These are phyloP conservation scores for Saccharomyces paradoxus DNA, from an alignment of 805 yeast genomes.

Conservation along the genomic window DNA sequence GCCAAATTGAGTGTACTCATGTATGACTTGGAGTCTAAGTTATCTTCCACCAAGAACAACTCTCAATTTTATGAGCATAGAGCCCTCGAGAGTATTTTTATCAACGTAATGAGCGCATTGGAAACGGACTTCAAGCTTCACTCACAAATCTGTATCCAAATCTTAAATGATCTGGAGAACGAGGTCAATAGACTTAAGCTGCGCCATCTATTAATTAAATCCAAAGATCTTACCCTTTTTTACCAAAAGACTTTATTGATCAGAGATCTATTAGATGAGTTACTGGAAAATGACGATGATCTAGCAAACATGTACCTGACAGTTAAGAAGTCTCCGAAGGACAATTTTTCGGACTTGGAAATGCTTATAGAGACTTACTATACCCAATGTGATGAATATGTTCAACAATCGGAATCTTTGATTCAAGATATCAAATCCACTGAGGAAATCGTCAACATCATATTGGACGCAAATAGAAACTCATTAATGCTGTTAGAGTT, in stretches of 20 bases:
- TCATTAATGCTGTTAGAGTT: constrained; percentile 80
- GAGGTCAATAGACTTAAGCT: constrained; percentile 70
- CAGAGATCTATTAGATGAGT: constrained; percentile 72
- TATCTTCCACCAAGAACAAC: constrained; percentile 31
- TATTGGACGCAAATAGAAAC: constrained; percentile 84
- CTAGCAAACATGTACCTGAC: constrained; percentile 70
- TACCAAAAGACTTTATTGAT: constrained; percentile 70
- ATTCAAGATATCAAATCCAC: constrained; percentile 81
- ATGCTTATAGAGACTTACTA: constrained; percentile 83
- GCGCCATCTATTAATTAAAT: constrained; percentile 62
- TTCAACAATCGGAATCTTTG: constrained; percentile 79
- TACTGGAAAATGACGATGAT: constrained; percentile 82
- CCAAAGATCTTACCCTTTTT: constrained; percentile 62
- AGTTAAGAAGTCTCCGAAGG: constrained; percentile 28
- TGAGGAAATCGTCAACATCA: constrained; percentile 87
- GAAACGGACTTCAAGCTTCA: constrained; percentile 68
- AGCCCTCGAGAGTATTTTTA: constrained; percentile 74
- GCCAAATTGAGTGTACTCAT: constrained; percentile 65
- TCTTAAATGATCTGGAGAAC: constrained; percentile 64
- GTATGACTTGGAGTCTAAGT: constrained; percentile 74
- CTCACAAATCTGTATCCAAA: constrained; percentile 47
- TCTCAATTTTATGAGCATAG: constrained; percentile 64
- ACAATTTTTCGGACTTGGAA: constrained; percentile 66
- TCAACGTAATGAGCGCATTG: constrained; percentile 69
- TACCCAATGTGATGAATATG: constrained; percentile 87